Evolutionary conservation across 2,329 filamentous ascomycete genomes (phyloP).

Genomic region (Rutstroemia sp.): DNA sequence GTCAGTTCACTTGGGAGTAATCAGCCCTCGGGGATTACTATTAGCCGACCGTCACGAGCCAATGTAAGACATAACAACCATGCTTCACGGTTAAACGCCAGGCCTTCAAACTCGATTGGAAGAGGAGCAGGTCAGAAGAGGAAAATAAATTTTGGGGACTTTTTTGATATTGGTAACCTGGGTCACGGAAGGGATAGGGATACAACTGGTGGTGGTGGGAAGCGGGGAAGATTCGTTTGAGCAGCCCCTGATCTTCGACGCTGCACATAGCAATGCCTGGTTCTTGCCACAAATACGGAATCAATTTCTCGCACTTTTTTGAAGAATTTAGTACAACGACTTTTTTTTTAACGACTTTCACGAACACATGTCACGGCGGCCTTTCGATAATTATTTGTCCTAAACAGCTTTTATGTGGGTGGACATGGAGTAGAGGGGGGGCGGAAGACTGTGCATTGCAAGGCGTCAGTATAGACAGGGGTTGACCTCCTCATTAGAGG

Average conservation of each 20-base stretch:
- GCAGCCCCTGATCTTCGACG: not conserved
- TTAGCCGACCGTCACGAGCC: slow-evolving; percentile 23
- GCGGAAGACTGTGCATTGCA: slow-evolving; percentile 5
- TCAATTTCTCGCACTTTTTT: not conserved
- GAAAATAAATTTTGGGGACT: slow-evolving; percentile 64
- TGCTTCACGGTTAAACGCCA: slow-evolving; percentile 17
- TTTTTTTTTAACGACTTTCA: slow-evolving; percentile 9
- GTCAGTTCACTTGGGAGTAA: slow-evolving; percentile 17
- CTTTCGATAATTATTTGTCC: slow-evolving; percentile 3
- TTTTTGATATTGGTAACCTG: slow-evolving; percentile 63
- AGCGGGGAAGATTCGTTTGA: slow-evolving; percentile 30
- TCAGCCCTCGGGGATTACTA: slow-evolving; percentile 20
- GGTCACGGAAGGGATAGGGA: slow-evolving; percentile 62
- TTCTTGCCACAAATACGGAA: not conserved
- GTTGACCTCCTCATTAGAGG: slow-evolving; percentile 3
- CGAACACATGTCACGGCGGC: slow-evolving; percentile 3
- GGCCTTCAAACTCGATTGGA: slow-evolving; percentile 36
- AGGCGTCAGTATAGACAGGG: slow-evolving; percentile 5
- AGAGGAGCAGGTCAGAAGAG: slow-evolving; percentile 65
- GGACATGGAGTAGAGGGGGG: slow-evolving; percentile 6
- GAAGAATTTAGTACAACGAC: not conserved
- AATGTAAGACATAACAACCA: slow-evolving; percentile 25
- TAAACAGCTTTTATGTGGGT: slow-evolving; percentile 8
- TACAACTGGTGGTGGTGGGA: slow-evolving; percentile 29
- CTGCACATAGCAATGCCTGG: slow-evolving; percentile 2